Evolutionary conservation across 768 basidiomycete species (phyloP).

Genomic region (Pulveroboletus sp.): DNA sequence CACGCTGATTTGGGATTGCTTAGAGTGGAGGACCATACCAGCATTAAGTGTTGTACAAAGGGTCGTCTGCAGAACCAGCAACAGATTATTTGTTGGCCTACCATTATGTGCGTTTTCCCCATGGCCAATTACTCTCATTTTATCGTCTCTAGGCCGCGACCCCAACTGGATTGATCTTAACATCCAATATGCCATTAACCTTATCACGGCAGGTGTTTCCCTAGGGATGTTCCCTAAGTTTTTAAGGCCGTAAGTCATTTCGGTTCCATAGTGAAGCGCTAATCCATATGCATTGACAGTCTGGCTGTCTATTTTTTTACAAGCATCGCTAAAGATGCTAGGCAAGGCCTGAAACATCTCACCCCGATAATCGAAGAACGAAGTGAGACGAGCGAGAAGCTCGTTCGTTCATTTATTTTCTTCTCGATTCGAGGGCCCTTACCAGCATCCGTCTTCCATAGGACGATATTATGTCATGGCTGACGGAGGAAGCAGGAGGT

Average conservation of each 20-base stretch:
- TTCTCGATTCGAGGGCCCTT: background rate
- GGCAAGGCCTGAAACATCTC: slow-evolving; percentile 11
- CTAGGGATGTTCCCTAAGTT: slow-evolving; percentile 22
- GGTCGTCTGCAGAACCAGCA: slow-evolving; percentile 41
- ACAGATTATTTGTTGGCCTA: slow-evolving; percentile 19
- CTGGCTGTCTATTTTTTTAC: slow-evolving; percentile 16
- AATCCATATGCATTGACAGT: slow-evolving; percentile 1
- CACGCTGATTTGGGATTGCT: background rate
- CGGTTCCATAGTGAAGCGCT: rapidly evolving
- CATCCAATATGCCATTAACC: slow-evolving; percentile 30
- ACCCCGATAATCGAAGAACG: slow-evolving; percentile 33
- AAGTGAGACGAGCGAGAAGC: background rate
- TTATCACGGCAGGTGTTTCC: slow-evolving; percentile 18
- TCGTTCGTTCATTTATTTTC: background rate
- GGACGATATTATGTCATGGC: slow-evolving; percentile 36
- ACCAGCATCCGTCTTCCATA: slow-evolving; percentile 1
- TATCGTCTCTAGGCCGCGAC: slow-evolving; percentile 34
- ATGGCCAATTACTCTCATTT: background rate
- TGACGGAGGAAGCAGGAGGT: slow-evolving; percentile 24
- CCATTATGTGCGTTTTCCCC: background rate
- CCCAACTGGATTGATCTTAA: slow-evolving; percentile 33
- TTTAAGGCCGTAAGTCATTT: slow-evolving; percentile 28
- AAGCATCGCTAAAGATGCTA: background rate
- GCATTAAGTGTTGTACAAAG: slow-evolving; percentile 25
- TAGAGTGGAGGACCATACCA: slow-evolving; percentile 39